Percentiles rank a stretch among this genome's conserved stretches.
phyloP scores from a whole-genome alignment of 768 basidiomycete species.

The Tricholoma sp. region DNA sequence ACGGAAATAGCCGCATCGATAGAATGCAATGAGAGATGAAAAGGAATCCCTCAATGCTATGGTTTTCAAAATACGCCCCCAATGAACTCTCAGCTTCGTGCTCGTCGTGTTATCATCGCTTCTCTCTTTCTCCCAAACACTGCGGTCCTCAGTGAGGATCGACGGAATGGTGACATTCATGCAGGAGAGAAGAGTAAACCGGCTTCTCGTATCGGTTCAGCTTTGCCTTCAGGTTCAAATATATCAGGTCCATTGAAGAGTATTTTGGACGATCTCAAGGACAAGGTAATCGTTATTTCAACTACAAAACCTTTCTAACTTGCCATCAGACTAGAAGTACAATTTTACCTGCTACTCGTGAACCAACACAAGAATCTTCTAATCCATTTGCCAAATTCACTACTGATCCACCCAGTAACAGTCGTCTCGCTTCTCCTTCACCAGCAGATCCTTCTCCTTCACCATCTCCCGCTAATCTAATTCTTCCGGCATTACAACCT shows the following conservation, averaged over 20 bases:
- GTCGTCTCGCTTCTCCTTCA: constrained; percentile 4
- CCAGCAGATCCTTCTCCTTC: constrained; percentile 21
- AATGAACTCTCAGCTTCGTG: constrained; percentile 63
- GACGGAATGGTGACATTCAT: constrained; percentile 11
- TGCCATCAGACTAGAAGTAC: constrained; percentile 38
- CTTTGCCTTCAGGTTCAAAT: constrained; percentile 13
- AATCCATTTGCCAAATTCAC: neutral
- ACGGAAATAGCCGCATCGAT: neutral
- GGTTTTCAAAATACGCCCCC: neutral
- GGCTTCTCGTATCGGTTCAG: constrained; percentile 10
- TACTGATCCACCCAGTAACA: neutral
- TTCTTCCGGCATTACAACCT: constrained; percentile 13
- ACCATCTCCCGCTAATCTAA: neutral
- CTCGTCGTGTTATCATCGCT: constrained; percentile 73
- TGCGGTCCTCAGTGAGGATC: constrained; percentile 48
- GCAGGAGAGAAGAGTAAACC: constrained; percentile 13
- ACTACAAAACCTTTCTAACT: neutral
- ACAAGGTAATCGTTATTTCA: constrained; percentile 38
- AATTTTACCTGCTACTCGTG: constrained; percentile 28
- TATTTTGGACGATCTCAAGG: constrained; percentile 75
- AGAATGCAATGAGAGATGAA: neutral
- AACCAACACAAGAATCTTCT: constrained; percentile 36
- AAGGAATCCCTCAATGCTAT: neutral
- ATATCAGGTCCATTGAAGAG: constrained; percentile 47
- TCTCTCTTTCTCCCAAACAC: constrained; percentile 82